These are phyloP conservation scores for Orbilia ellipsospora DNA, from an alignment of 2,329 filamentous ascomycete species.

Conservation along the genomic window DNA sequence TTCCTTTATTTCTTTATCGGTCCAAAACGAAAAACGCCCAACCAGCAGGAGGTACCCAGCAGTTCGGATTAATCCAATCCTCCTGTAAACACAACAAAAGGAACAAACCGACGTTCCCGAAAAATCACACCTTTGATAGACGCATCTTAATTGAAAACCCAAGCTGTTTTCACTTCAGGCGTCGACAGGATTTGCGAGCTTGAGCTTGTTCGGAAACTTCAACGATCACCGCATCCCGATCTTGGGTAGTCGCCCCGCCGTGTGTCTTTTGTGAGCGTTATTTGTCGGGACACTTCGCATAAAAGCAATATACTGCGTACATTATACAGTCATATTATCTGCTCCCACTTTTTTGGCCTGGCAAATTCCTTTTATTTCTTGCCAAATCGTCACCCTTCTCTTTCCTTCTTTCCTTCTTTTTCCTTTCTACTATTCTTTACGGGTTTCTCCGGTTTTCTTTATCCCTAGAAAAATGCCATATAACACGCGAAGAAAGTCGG, in stretches of 20 bases:
- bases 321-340: constrained; percentile 48
- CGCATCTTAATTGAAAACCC: constrained; percentile 35
- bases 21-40: constrained; percentile 39
- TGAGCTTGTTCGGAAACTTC: constrained; percentile 38
- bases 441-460: constrained; percentile 12
- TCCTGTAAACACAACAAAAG: constrained; percentile 38
- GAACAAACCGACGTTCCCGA: constrained; percentile 47
- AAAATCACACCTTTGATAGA: constrained; percentile 39
- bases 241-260: constrained; percentile 32
- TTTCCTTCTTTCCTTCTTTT: constrained; percentile 43
- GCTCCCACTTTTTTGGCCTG: constrained; percentile 10
- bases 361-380: constrained; percentile 18
- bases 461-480: constrained; percentile 76
- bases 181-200: constrained; percentile 41
- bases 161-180: constrained; percentile 41
- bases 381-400: constrained; percentile 28
- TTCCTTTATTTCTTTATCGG: constrained; percentile 28
- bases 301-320: constrained; percentile 10
- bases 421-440: constrained; percentile 38
- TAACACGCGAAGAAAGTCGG: constrained; percentile 95
- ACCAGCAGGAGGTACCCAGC: constrained; percentile 34
- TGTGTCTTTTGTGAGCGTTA: constrained; percentile 37
- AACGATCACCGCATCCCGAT: constrained; percentile 33
- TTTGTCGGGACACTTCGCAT: constrained; percentile 26
- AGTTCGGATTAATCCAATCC: constrained; percentile 45